phyloP scores from a whole-genome alignment of 371 early-diverging fungal genomes.

The Umbelopsis sp. region DNA sequence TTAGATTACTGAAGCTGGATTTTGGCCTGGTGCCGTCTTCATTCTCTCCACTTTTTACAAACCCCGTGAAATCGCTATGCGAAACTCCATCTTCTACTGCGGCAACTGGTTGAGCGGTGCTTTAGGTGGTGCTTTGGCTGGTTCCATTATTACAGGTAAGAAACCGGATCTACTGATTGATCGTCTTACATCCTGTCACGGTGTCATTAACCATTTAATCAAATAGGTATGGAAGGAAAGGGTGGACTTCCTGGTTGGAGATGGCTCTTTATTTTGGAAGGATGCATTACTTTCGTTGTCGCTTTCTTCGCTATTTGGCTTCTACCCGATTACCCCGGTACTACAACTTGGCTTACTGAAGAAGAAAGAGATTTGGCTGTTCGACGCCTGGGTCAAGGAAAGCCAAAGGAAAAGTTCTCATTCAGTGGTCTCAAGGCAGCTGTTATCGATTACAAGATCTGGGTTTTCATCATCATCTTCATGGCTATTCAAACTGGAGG shows the following conservation, averaged over 20 bases:
- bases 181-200: not conserved
- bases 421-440: conserved; percentile 21
- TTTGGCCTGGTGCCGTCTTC: conserved; percentile 23
- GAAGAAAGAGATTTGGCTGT: conserved; percentile 56
- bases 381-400: conserved; percentile 45
- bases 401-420: conserved; percentile 20
- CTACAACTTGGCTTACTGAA: conserved; percentile 54
- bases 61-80: conserved; percentile 26
- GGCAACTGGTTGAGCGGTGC: conserved; percentile 26
- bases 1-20: conserved; percentile 21
- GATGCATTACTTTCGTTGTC: conserved; percentile 28
- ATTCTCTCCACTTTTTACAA: conserved; percentile 24
- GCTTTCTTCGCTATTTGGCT: conserved; percentile 41
- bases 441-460: conserved; percentile 22
- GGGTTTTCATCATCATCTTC: conserved; percentile 25
- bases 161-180: not conserved
- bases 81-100: conserved; percentile 25
- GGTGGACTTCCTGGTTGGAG: conserved; percentile 27
- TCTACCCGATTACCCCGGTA: conserved; percentile 64
- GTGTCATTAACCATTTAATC: not conserved
- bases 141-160: conserved; percentile 20
- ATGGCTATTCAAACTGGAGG: conserved; percentile 27
- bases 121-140: conserved; percentile 24
- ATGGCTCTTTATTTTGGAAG: conserved; percentile 29
- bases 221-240: conserved; percentile 20